These are phyloP conservation scores for Trichocomaceae sp. DNA, from an alignment of 2,329 filamentous ascomycete genomes.

Conservation along the genomic window DNA sequence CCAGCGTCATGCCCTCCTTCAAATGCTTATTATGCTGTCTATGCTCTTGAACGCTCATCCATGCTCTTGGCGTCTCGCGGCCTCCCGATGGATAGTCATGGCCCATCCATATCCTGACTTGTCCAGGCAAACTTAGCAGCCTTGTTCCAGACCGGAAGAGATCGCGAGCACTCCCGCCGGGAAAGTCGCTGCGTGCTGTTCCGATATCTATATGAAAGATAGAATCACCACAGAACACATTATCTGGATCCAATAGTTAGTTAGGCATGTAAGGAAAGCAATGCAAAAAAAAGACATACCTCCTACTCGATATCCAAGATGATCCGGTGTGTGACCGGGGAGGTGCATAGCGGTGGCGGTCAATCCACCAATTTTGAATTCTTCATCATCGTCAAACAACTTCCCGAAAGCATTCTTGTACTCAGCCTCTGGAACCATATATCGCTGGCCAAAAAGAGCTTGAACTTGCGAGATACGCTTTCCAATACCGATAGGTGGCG, in stretches of 20 bases:
- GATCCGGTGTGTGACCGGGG: constrained; percentile 58
- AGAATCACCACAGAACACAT: constrained; percentile 50
- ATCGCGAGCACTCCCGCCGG: constrained; percentile 42
- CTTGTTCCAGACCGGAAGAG: constrained; percentile 42
- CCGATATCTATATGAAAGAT: constrained; percentile 50
- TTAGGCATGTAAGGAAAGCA: not conserved
- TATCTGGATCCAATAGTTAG: constrained; percentile 28
- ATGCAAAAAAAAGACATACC: constrained; percentile 15
- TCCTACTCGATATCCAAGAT: constrained; percentile 55
- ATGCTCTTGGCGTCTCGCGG: constrained; percentile 44
- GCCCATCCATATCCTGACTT: constrained; percentile 48
- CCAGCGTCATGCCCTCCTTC: constrained; percentile 34
- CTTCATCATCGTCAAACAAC: constrained; percentile 51
- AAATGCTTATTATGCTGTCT: constrained; percentile 43
- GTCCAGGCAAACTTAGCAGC: constrained; percentile 38
- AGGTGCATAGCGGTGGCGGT: constrained; percentile 49
- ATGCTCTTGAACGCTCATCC: constrained; percentile 7
- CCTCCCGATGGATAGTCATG: constrained; percentile 48
- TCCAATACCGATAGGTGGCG: constrained; percentile 51
- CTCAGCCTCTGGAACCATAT: constrained; percentile 19
- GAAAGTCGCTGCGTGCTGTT: constrained; percentile 51
- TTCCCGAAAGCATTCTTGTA: constrained; percentile 25
- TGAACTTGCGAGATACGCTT: constrained; percentile 52
- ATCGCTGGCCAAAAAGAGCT: constrained; percentile 36
- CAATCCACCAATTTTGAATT: constrained; percentile 47